Base-by-base conservation (phyloP, 2,329 filamentous ascomycete species). In the Shiraia bambusicola region DNA sequence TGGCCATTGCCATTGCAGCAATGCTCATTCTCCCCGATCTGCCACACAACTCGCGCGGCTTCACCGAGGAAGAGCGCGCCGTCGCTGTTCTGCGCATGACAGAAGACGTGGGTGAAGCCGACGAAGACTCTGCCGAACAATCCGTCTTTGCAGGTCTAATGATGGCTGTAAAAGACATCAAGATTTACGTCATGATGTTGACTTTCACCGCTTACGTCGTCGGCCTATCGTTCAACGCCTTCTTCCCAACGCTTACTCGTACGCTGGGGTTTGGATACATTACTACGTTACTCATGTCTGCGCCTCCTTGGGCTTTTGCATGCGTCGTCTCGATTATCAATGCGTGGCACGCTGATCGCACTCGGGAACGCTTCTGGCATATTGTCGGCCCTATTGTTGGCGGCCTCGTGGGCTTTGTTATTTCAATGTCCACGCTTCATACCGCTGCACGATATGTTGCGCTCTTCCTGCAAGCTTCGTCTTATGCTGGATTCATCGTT, bases 151-250 rank as follows among this genome's bases (percentile, higher is more conserved):
- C 73, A 7, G 81, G 81, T 8, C 61, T 82, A 22, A 69, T 76
- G 37, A 79, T 84, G 75, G 78, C 80, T 0, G 56, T 82, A 35
- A 80, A 78, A 61, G 82, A 84, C 47, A 12, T 68, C 49, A 84
- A 83, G 69, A 80, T 83, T 47, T 84, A 82, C 55, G 55, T 84
- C 45, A 78, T 84, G 77, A 82, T 82, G 74, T 40, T 83, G 6
- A 80, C 79, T 1, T 78, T 83, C 42, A 80, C 78, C 3, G 77
- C 79, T 3, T 83, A 83, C 47, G 79, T 83, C 6, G 72, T 82
- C 5, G 80, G 80, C 2, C 61, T 66, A 2, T 54, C 48, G 0
- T 67, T 66, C 54, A 67, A 67, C 37, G 60, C 62, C 9, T 66
- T 65, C 48, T 66, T 67, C 56, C 63, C 64, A 2, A 60, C 55